Conservation (phyloP, 768 basidiomycete species). For the Hortiboletus campestris region DNA sequence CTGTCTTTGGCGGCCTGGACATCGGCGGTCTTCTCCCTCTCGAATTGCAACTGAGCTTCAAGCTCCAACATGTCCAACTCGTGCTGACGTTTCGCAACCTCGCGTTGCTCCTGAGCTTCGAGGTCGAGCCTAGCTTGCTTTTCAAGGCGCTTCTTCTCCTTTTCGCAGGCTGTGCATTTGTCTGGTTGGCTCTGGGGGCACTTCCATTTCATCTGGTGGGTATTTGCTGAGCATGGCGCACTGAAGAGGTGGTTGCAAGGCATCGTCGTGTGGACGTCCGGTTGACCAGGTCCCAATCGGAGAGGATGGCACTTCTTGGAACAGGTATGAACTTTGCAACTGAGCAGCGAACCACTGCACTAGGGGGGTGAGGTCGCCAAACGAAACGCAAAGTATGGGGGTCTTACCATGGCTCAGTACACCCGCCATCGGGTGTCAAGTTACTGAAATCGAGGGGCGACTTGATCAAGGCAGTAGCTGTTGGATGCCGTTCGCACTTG, state of each 20-base stretch:
- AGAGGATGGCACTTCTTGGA: conserved; percentile 59
- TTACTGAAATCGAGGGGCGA: conserved; percentile 48
- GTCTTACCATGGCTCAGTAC: conserved; percentile 55
- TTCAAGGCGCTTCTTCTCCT: conserved; percentile 38
- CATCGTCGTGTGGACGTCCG: conserved; percentile 30
- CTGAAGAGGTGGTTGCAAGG: conserved; percentile 40
- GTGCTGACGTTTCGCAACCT: conserved; percentile 47
- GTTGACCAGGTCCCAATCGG: conserved; percentile 47
- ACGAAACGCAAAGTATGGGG: background rate
- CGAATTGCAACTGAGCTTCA: conserved; percentile 8
- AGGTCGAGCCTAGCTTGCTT: conserved; percentile 41
- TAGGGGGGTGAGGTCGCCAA: background rate
- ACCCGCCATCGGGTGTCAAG: conserved; percentile 62
- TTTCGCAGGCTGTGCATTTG: conserved; percentile 48
- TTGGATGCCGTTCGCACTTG: conserved; percentile 55
- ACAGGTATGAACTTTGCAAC: conserved; percentile 54
- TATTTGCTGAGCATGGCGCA: conserved; percentile 39
- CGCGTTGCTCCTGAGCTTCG: conserved; percentile 42
- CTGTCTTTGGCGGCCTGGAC: conserved; percentile 13
- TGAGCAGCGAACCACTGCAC: conserved; percentile 46
- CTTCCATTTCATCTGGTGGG: conserved; percentile 43
- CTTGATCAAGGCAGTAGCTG: conserved; percentile 37
- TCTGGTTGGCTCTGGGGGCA: conserved; percentile 41
- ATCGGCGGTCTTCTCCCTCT: conserved; percentile 8
- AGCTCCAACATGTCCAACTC: conserved; percentile 10